These are phyloP conservation scores for Coprinopsis strossmayeri DNA, from an alignment of 768 basidiomycete genomes.

Conservation along the genomic window DNA sequence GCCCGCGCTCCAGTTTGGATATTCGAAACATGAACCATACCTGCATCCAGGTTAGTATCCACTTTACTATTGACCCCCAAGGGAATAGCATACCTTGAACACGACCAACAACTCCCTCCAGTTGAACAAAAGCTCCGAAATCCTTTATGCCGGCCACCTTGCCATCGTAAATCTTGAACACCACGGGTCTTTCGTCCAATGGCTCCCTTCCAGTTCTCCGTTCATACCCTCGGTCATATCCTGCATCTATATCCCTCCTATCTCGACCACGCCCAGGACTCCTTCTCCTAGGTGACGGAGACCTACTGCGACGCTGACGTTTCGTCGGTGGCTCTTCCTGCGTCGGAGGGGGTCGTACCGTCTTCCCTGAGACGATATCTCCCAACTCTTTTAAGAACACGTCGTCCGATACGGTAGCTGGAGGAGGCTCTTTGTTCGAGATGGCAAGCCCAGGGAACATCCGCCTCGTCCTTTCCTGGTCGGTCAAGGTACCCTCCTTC, in stretches of 20 bases:
- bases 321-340: conserved; percentile 46
- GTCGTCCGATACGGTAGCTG: conserved; percentile 57
- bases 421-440: conserved; percentile 63
- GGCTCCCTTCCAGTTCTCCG: conserved; percentile 29
- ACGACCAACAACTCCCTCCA: conserved; percentile 83
- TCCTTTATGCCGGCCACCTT: conserved; percentile 83
- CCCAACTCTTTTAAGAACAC: conserved; percentile 85
- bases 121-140: conserved; percentile 89
- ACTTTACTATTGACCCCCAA: neutral
- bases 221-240: conserved; percentile 28
- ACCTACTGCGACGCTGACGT: conserved; percentile 54
- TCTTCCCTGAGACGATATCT: conserved; percentile 73
- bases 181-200: conserved; percentile 75
- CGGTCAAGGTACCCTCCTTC: conserved; percentile 33
- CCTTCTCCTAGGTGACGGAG: conserved; percentile 56
- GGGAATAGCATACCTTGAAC: conserved; percentile 63
- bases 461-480: conserved; percentile 73
- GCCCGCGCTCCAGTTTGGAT: conserved; percentile 83
- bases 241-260: conserved; percentile 27
- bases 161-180: conserved; percentile 94
- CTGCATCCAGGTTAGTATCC: conserved; percentile 32
- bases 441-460: conserved; percentile 88
- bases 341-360: conserved; percentile 26
- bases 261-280: conserved; percentile 30
- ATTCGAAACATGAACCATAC: conserved; percentile 96